phyloP scores from a whole-genome alignment of 495 filamentous ascomycete genomes.

The Delitschia confertaspora region DNA sequence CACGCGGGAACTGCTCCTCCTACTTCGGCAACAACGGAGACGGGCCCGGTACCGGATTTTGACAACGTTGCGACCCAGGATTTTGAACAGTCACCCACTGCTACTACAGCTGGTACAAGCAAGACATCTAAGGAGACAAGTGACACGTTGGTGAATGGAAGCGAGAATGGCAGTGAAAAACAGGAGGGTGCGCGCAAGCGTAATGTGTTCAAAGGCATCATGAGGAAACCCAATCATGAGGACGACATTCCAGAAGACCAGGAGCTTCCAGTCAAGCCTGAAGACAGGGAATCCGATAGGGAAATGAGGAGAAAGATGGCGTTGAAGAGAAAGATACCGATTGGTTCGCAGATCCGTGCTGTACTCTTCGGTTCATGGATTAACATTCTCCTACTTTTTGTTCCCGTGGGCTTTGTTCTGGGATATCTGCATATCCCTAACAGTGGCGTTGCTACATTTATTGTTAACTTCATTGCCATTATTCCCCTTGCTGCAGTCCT shows the following conservation, averaged over 20 bases:
- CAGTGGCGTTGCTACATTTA: constrained; percentile 57
- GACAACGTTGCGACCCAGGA: background rate
- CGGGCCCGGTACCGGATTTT: background rate
- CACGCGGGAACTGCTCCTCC: constrained; percentile 19
- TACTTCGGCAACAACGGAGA: constrained; percentile 1
- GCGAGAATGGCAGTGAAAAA: no score
- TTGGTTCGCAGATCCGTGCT: constrained; percentile 14
- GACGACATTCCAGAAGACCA: no score
- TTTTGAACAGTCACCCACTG: no score
- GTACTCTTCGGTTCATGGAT: constrained; percentile 68
- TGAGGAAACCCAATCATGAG: no score
- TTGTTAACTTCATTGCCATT: constrained; percentile 84
- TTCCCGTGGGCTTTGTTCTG: constrained; percentile 67
- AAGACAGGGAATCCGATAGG: background rate
- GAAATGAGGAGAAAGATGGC: constrained; percentile 13
- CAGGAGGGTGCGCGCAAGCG: no score
- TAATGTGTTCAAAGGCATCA: no score
- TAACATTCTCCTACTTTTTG: constrained; percentile 71
- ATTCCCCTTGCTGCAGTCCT: constrained; percentile 43
- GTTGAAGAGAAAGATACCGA: constrained; percentile 18
- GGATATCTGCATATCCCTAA: constrained; percentile 47
- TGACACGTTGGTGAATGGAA: no score
- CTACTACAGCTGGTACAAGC: no score
- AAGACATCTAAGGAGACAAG: no score
- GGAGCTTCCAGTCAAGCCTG: no score